phyloP scores from a whole-genome alignment of 2,329 filamentous ascomycete species.

The Thelonectria discophora region DNA sequence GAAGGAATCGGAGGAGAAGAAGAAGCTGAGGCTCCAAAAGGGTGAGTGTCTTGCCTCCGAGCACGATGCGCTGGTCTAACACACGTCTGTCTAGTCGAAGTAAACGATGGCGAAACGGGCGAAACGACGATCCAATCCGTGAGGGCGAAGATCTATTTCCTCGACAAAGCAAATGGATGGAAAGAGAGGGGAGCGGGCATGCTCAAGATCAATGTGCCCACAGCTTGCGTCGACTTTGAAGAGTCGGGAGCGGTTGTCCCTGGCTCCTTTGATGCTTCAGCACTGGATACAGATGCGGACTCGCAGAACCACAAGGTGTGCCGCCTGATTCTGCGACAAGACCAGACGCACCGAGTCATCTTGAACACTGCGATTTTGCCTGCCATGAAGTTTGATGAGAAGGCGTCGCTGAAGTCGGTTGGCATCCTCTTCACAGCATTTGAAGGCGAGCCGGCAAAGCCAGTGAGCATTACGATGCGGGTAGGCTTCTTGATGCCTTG shows the following conservation, averaged over 20 bases:
- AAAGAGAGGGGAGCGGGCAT: constrained; percentile 88
- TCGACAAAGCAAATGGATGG: constrained; percentile 78
- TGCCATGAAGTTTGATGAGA: constrained; percentile 81
- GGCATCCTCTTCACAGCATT: constrained; percentile 73
- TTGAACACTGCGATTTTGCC: constrained; percentile 85
- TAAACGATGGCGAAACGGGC: constrained; percentile 87
- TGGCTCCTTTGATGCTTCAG: constrained; percentile 65
- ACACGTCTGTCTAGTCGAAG: constrained; percentile 65
- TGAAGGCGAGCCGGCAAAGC: constrained; percentile 62
- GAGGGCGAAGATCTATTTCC: constrained; percentile 85
- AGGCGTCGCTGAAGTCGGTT: constrained; percentile 75
- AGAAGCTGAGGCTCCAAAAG: constrained; percentile 73
- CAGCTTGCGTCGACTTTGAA: constrained; percentile 64
- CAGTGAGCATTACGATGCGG: constrained; percentile 69
- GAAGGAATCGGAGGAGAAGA: constrained; percentile 69
- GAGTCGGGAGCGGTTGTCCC: constrained; percentile 59
- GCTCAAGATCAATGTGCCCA: constrained; percentile 82
- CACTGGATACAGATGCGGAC: constrained; percentile 56
- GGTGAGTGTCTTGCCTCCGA: constrained; percentile 60
- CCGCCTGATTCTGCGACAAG: constrained; percentile 89
- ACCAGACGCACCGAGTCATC: constrained; percentile 86
- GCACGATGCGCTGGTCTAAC: constrained; percentile 38
- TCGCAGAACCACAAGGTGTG: constrained; percentile 58
- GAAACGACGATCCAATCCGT: constrained; percentile 79
- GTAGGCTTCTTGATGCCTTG: constrained; percentile 50